These are phyloP conservation scores for Cadophora luteo-olivacea DNA, from an alignment of 2,329 filamentous ascomycete genomes.

Conservation along the genomic window DNA sequence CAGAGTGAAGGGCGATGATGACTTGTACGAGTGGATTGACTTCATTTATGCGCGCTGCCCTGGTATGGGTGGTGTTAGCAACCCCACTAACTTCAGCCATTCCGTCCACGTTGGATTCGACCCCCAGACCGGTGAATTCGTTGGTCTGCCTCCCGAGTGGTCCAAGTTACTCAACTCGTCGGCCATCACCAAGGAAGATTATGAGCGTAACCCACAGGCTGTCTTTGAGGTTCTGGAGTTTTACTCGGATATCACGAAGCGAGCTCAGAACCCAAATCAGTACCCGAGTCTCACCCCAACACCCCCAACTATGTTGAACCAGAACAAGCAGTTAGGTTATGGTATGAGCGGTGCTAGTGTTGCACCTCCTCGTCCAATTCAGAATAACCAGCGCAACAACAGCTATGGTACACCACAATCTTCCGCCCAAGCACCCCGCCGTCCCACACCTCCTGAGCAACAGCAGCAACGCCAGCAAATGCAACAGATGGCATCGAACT, in stretches of 20 bases:
- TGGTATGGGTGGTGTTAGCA: conserved; percentile 97
- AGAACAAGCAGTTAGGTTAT: conserved; percentile 70
- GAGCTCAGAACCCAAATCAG: conserved; percentile 72
- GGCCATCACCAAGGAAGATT: conserved; percentile 97
- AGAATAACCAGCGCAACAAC: conserved; percentile 53
- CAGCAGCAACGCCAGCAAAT: conserved; percentile 62
- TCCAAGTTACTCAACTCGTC: conserved; percentile 95
- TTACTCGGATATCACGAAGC: conserved; percentile 83
- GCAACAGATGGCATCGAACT: conserved; percentile 62
- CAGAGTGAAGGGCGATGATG: conserved; percentile 93
- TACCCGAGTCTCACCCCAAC: conserved; percentile 74
- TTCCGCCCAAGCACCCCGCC: conserved; percentile 47
- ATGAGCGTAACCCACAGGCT: conserved; percentile 92
- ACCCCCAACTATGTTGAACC: conserved; percentile 58
- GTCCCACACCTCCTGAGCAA: conserved; percentile 52
- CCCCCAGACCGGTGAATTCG: conserved; percentile 91
- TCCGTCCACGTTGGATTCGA: conserved; percentile 98
- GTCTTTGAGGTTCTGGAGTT: conserved; percentile 84
- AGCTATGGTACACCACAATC: conserved; percentile 46
- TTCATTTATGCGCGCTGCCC: conserved; percentile 96
- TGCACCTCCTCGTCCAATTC: conserved; percentile 72
- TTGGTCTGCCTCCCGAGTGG: conserved; percentile 94
- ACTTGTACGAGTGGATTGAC: conserved; percentile 99
- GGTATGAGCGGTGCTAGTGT: conserved; percentile 59
- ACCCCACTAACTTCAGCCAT: conserved; percentile 97